A percentile compares a stretch with the other conserved stretches of the same genome.
phyloP scores from a whole-genome alignment of 371 early-diverging fungal genomes.

The Chytridium lagenaria region DNA sequence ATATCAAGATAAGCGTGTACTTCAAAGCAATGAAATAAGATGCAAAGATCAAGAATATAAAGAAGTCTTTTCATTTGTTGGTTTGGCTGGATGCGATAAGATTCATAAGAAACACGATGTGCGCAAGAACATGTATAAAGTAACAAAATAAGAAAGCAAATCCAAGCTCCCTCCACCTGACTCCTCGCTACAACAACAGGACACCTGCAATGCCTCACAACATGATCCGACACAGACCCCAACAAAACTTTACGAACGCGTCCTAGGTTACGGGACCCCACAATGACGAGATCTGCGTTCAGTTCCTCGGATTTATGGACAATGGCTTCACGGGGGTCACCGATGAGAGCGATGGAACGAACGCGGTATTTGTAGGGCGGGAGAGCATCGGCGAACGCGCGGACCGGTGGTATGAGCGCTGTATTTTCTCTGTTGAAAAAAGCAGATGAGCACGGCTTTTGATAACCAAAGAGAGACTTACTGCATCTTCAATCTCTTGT shows the following conservation, averaged over 20 bases:
- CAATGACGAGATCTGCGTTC: background rate
- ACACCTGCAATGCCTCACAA: conserved; percentile 11
- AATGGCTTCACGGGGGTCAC: conserved; percentile 3
- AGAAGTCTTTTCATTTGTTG: too few species aligned
- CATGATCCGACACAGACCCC: conserved; percentile 16
- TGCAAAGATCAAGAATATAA: too few species aligned
- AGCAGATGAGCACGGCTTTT: background rate
- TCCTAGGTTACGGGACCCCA: background rate
- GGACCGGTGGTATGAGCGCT: background rate
- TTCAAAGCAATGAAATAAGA: too few species aligned
- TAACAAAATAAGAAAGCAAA: background rate
- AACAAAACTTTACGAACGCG: background rate
- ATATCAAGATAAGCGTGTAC: too few species aligned
- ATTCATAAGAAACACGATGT: too few species aligned
- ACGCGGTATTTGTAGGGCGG: conserved; percentile 9
- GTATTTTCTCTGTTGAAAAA: background rate
- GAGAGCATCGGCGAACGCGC: background rate
- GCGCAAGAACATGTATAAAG: too few species aligned
- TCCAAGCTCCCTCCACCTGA: background rate
- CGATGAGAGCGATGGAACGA: background rate
- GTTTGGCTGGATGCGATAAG: too few species aligned
- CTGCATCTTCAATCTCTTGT: background rate
- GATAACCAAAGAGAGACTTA: background rate
- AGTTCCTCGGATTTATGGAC: background rate
- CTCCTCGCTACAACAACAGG: conserved; percentile 1